These are phyloP conservation scores for Stevia rebaudiana DNA, from an alignment of 140 eudicot genomes.

Conservation along the genomic window DNA sequence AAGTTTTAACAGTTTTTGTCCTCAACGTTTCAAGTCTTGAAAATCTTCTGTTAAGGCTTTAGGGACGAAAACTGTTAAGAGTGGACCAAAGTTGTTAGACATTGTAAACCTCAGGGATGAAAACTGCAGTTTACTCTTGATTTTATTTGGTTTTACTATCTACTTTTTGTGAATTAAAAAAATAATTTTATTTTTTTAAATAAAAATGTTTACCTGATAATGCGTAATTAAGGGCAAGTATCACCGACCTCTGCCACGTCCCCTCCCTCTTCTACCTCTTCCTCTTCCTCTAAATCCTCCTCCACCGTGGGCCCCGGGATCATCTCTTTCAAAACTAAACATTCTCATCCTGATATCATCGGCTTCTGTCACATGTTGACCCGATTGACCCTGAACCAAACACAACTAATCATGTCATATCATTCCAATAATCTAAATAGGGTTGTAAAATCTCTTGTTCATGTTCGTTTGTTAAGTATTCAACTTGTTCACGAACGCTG, in stretches of 20 bases:
- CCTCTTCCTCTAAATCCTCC: constrained; percentile 62
- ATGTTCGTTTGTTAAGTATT: no score
- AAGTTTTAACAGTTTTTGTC: no score
- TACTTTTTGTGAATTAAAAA: not conserved
- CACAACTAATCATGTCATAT: constrained; percentile 8
- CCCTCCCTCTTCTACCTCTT: constrained; percentile 57
- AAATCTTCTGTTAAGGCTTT: no score
- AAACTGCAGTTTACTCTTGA: no score
- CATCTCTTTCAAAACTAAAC: constrained; percentile 72
- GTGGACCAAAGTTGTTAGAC: no score
- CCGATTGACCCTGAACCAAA: constrained; percentile 51
- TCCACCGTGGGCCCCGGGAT: constrained; percentile 30
- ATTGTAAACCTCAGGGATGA: no score
- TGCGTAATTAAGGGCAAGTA: not conserved
- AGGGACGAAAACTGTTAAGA: no score
- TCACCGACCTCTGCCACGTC: constrained; percentile 40
- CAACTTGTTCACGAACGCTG: no score
- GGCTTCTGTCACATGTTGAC: constrained; percentile 41
- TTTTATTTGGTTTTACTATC: not conserved
- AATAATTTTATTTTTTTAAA: not conserved
- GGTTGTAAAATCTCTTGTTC: no score
- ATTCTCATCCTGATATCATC: constrained; percentile 65
- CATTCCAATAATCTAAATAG: not conserved
- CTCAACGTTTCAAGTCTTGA: no score
- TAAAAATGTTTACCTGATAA: constrained; percentile 9